Conservation (phyloP, 2,329 filamentous ascomycete genomes). For the Alternaria arbusti region DNA sequence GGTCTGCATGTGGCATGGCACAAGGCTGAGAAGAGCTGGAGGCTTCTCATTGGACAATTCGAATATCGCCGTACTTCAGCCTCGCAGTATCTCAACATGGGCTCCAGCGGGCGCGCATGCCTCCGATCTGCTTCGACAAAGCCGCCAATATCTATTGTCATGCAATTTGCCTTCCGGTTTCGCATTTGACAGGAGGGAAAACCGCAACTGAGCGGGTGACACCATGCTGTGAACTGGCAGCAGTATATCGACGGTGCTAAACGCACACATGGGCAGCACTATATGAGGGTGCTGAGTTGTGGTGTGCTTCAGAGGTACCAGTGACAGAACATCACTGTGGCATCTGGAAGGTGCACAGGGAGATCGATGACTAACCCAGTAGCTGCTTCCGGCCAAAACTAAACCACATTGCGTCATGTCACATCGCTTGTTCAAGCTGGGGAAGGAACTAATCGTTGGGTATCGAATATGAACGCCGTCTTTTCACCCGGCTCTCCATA, state of each 20-base stretch:
- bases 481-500: conserved; percentile 1
- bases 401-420: neutral
- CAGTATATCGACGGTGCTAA: no score
- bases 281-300: no score
- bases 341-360: neutral
- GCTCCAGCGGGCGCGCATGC: no score
- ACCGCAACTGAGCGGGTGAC: neutral
- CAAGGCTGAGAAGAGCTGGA: neutral
- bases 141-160: neutral
- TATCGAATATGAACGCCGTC: conserved; percentile 19
- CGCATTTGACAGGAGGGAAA: rapidly evolving
- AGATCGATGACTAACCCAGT: neutral
- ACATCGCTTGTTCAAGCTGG: no score
- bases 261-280: no score
- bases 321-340: neutral
- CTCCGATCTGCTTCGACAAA: neutral
- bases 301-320: neutral
- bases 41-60: neutral
- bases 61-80: neutral
- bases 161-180: neutral
- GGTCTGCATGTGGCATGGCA: neutral
- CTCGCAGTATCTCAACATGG: neutral
- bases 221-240: no score
- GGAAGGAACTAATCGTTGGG: conserved; percentile 18
- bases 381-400: neutral